Percentiles rank a stretch among this genome's conserved stretches.
Evolutionary conservation across 305 asterid species (phyloP).

Genomic region (Caryopteris hybrid): DNA sequence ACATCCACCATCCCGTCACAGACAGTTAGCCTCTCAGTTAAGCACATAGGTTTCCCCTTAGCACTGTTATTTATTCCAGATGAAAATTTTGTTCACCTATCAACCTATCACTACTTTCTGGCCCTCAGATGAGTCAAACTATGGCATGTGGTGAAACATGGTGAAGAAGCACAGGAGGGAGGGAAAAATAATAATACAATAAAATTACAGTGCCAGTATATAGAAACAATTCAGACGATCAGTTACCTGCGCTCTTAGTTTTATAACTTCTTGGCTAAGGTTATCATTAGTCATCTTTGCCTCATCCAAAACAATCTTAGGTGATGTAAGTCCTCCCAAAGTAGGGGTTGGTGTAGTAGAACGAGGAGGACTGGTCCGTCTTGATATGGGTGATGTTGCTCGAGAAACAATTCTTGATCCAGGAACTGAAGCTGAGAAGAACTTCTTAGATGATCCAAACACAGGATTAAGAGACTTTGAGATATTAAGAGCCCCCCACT

Average conservation of each 20-base stretch:
- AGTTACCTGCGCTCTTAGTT: slow-evolving; percentile 59
- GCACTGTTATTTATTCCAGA: neutral
- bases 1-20: neutral
- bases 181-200: neutral
- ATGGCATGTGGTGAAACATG: neutral
- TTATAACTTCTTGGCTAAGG: slow-evolving; percentile 52
- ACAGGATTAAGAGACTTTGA: slow-evolving; percentile 66
- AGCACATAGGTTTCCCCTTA: neutral
- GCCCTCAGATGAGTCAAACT: neutral
- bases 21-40: neutral
- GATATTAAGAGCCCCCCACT: slow-evolving; percentile 55
- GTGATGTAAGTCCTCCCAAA: slow-evolving; percentile 57
- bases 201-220: neutral
- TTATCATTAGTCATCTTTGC: slow-evolving; percentile 37
- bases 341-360: slow-evolving; percentile 66
- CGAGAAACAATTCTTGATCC: slow-evolving; percentile 82
- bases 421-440: slow-evolving; percentile 81
- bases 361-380: slow-evolving; percentile 62
- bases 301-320: slow-evolving; percentile 49
- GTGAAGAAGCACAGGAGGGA: neutral
- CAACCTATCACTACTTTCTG: slow-evolving; percentile 10
- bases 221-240: slow-evolving; percentile 1
- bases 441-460: slow-evolving; percentile 63
- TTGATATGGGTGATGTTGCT: slow-evolving; percentile 76
- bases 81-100: slow-evolving; percentile 4